Percentiles rank a stretch among this genome's conserved stretches.
phyloP scores from a whole-genome alignment of 768 basidiomycete species.

The Phlebiopsis flavidoalba region DNA sequence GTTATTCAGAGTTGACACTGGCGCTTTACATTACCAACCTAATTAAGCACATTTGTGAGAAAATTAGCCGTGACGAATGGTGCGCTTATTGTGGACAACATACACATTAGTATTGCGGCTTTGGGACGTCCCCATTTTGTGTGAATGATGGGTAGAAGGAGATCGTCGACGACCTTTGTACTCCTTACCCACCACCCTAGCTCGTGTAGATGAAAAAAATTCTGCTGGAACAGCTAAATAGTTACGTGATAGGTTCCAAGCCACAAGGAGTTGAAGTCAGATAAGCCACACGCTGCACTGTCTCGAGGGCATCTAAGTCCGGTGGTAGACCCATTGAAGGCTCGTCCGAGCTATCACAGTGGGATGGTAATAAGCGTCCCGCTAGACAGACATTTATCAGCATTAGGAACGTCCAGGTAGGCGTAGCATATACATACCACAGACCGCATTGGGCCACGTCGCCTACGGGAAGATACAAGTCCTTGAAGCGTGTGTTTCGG shows the following conservation, averaged over 20 bases:
- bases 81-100: too few relatives aligned
- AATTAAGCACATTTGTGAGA: conserved; percentile 46
- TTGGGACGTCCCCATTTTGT: conserved; percentile 78
- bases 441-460: conserved; percentile 93
- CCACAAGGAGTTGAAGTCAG: neutral
- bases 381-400: conserved; percentile 37
- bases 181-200: conserved; percentile 67
- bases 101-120: conserved; percentile 68
- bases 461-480: conserved; percentile 66
- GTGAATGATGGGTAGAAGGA: conserved; percentile 88
- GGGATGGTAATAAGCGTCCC: conserved; percentile 91
- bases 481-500: conserved; percentile 90
- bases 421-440: conserved; percentile 47
- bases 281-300: conserved; percentile 45
- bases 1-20: conserved; percentile 74
- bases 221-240: neutral
- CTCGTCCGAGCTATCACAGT: conserved; percentile 84
- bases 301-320: conserved; percentile 87
- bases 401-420: neutral
- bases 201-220: conserved; percentile 46
- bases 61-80: conserved; percentile 1
- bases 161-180: conserved; percentile 73
- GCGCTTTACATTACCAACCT: conserved; percentile 38
- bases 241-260: neutral
- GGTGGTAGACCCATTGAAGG: conserved; percentile 95